Evolutionary conservation across 495 filamentous ascomycete genomes (phyloP).

Genomic region (Xylaria castorea): DNA sequence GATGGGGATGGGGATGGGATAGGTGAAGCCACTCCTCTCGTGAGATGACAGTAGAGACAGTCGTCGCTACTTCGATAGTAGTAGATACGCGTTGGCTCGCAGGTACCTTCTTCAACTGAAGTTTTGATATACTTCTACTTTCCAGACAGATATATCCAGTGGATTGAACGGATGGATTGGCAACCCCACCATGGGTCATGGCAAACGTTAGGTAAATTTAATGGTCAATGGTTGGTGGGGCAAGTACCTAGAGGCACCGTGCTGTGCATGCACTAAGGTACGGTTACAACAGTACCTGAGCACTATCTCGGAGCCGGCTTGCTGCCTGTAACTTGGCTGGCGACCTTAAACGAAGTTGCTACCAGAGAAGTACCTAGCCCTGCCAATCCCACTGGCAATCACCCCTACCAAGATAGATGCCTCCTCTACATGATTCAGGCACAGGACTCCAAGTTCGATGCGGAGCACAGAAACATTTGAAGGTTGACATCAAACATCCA

Average conservation of each 20-base stretch:
- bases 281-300: background rate
- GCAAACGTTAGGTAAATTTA: slow-evolving; percentile 2
- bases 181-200: slow-evolving; percentile 15
- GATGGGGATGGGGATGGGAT: background rate
- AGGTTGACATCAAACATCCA: background rate
- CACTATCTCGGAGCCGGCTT: background rate
- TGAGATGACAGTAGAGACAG: background rate
- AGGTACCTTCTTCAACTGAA: slow-evolving; percentile 7
- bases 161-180: background rate
- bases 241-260: slow-evolving; percentile 1
- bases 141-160: background rate
- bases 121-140: background rate
- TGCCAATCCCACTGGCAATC: background rate
- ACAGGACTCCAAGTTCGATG: background rate
- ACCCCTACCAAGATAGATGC: slow-evolving; percentile 1
- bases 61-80: background rate
- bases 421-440: slow-evolving; percentile 1
- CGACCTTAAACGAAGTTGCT: background rate
- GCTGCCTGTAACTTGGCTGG: background rate
- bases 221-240: slow-evolving; percentile 10
- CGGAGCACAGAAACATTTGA: background rate
- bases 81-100: background rate
- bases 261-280: background rate
- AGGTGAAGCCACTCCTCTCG: background rate
- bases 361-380: background rate